Conservation (phyloP, 495 filamentous ascomycete species). For the Daldinia decipiens region DNA sequence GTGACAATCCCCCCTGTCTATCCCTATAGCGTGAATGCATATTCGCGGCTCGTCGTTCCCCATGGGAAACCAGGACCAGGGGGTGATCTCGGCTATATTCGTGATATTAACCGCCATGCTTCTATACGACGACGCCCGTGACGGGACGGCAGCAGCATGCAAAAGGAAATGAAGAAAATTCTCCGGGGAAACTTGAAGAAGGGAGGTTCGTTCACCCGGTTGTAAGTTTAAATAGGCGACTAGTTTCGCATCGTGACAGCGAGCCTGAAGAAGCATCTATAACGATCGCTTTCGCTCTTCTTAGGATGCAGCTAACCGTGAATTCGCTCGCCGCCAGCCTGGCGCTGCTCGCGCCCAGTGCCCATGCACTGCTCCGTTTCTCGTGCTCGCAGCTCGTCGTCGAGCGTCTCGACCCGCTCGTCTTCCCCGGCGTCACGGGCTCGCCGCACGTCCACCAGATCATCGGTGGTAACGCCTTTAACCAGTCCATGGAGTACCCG, state of each 20-base stretch:
- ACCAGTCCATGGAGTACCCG: conserved; percentile 45
- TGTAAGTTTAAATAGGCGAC: conserved; percentile 33
- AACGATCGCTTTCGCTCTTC: conserved; percentile 17
- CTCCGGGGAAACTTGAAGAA: conserved; percentile 7
- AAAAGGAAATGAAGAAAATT: conserved; percentile 11
- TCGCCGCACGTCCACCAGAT: conserved; percentile 58
- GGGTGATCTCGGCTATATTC: conserved; percentile 43
- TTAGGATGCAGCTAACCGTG: conserved; percentile 43
- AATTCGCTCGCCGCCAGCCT: conserved; percentile 50
- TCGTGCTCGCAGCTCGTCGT: conserved; percentile 52
- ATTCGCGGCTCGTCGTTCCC: conserved; percentile 21
- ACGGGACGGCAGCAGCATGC: conserved; percentile 26
- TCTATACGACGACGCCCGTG: conserved; percentile 18
- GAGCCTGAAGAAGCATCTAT: conserved; percentile 5
- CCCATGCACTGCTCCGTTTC: conserved; percentile 53
- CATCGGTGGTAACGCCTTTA: conserved; percentile 54
- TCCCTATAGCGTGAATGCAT: not conserved
- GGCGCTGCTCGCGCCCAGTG: conserved; percentile 56
- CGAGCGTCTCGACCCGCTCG: conserved; percentile 52
- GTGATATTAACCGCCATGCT: conserved; percentile 35
- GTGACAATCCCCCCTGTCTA: not conserved
- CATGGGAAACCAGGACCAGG: conserved; percentile 17
- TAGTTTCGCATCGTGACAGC: conserved; percentile 16
- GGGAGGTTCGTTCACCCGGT: conserved; percentile 19
- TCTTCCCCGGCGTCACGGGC: conserved; percentile 50